These are phyloP conservation scores for Crithidia fasciculata DNA, from an alignment of 208 protist species.

Conservation along the genomic window DNA sequence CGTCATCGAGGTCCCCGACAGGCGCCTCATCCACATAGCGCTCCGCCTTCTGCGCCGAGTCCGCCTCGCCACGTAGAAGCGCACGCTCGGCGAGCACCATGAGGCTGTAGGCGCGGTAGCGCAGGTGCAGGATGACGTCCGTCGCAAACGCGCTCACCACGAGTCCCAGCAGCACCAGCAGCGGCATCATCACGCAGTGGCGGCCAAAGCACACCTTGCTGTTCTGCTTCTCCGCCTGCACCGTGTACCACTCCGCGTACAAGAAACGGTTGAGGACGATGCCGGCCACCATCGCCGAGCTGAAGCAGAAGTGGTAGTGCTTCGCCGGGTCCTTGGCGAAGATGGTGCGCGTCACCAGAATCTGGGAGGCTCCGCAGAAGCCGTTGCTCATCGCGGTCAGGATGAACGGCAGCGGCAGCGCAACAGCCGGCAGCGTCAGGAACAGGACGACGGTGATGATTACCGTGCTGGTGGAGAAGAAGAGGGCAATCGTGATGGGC, in stretches of 20 bases:
- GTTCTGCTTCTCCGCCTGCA: conserved; percentile 48
- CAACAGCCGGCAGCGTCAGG: conserved; percentile 26
- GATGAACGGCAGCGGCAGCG: conserved; percentile 60
- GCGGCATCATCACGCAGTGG: conserved; percentile 47
- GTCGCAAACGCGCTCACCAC: conserved; percentile 36
- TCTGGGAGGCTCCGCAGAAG: conserved; percentile 44
- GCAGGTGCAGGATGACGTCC: conserved; percentile 40
- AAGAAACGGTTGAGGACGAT: conserved; percentile 66
- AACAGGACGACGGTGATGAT: conserved; percentile 53
- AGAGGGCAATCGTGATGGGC: conserved; percentile 53
- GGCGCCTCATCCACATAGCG: too few species aligned
- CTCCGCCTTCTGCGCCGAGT: neutral
- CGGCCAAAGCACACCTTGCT: conserved; percentile 29
- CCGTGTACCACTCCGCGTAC: conserved; percentile 73
- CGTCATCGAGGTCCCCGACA: too few species aligned
- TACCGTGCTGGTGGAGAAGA: conserved; percentile 39
- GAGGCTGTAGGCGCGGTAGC: conserved; percentile 39
- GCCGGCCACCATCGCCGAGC: conserved; percentile 34
- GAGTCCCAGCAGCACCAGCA: conserved; percentile 51
- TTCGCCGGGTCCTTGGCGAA: conserved; percentile 72
- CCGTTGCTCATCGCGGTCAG: conserved; percentile 62
- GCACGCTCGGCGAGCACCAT: conserved; percentile 48
- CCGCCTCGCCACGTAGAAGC: conserved; percentile 34
- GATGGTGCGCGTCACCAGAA: conserved; percentile 66
- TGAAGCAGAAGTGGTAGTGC: conserved; percentile 73